phyloP scores from a whole-genome alignment of 1,139 yeast genomes.

The Blastobotrys apis region DNA sequence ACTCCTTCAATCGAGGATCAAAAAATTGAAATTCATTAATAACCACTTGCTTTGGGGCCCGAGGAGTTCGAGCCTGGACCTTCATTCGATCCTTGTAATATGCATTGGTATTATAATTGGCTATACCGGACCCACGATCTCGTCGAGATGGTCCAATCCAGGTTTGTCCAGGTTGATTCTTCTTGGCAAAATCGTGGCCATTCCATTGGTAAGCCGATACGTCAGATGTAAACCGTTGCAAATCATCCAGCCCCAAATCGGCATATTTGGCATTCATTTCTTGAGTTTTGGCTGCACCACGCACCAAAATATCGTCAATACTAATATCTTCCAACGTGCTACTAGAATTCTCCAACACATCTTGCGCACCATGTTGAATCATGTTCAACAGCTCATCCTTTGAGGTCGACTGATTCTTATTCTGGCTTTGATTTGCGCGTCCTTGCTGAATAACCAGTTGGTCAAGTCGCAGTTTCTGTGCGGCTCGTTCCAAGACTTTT shows the following conservation, averaged over 20 bases:
- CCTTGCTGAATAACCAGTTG: constrained; percentile 97
- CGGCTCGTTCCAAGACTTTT: constrained; percentile 91
- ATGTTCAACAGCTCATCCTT: constrained; percentile 87
- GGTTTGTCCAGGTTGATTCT: constrained; percentile 39
- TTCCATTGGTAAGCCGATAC: constrained; percentile 93
- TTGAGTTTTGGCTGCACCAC: constrained; percentile 80
- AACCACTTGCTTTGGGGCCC: constrained; percentile 49
- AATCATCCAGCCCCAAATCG: constrained; percentile 82
- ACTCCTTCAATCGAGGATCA: constrained; percentile 57
- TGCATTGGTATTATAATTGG: constrained; percentile 81
- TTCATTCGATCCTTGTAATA: constrained; percentile 74
- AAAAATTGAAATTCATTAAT: constrained; percentile 86
- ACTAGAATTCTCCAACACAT: constrained; percentile 54
- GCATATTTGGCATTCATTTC: constrained; percentile 74
- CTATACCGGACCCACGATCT: constrained; percentile 67
- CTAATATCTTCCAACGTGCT: constrained; percentile 51
- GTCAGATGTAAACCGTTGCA: constrained; percentile 85
- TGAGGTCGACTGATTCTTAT: constrained; percentile 40
- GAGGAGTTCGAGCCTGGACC: constrained; percentile 38
- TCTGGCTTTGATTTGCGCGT: constrained; percentile 51
- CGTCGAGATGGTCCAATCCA: constrained; percentile 91
- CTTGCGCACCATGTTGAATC: constrained; percentile 97
- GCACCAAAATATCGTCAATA: constrained; percentile 70
- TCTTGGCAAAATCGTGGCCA: constrained; percentile 86
- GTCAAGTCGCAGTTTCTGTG: constrained; percentile 87